phyloP scores from a whole-genome alignment of 306 rosid genomes.

The Rosa rugosa region DNA sequence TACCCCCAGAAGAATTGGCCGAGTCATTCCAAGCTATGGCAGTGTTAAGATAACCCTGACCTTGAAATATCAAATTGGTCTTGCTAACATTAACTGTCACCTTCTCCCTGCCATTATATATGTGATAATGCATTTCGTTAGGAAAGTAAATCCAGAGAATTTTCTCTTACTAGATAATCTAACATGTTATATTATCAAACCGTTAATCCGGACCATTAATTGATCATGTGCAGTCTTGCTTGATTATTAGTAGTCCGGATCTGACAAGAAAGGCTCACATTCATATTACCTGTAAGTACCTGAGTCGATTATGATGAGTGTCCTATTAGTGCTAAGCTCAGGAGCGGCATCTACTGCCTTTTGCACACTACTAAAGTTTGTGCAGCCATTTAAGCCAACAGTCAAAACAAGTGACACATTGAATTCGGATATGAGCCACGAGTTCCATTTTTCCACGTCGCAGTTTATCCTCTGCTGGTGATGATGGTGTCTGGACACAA shows the following conservation, averaged over 20 bases:
- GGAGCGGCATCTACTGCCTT: conserved; percentile 75
- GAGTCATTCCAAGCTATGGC: conserved; percentile 78
- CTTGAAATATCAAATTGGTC: conserved; percentile 70
- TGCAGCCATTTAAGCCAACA: conserved; percentile 57
- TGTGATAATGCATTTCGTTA: neutral
- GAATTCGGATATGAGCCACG: conserved; percentile 39
- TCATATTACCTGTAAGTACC: conserved; percentile 41
- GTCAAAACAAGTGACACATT: conserved; percentile 56
- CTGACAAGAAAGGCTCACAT: neutral
- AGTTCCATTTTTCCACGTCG: conserved; percentile 42
- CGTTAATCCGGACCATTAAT: neutral
- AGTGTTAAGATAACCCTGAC: conserved; percentile 66
- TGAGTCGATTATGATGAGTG: conserved; percentile 56
- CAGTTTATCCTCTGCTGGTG: conserved; percentile 31
- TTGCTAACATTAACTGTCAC: conserved; percentile 59
- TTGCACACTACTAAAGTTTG: conserved; percentile 67
- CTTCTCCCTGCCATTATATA: conserved; percentile 57
- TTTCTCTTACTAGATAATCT: neutral
- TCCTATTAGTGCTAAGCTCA: conserved; percentile 41
- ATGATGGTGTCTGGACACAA: conserved; percentile 27
- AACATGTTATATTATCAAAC: neutral
- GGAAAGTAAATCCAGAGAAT: neutral
- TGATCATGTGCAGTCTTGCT: neutral
- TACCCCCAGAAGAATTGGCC: conserved; percentile 76
- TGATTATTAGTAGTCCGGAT: neutral